Evolutionary conservation across 306 rosid species (phyloP).

Genomic region (Cicer chorassanicum): DNA sequence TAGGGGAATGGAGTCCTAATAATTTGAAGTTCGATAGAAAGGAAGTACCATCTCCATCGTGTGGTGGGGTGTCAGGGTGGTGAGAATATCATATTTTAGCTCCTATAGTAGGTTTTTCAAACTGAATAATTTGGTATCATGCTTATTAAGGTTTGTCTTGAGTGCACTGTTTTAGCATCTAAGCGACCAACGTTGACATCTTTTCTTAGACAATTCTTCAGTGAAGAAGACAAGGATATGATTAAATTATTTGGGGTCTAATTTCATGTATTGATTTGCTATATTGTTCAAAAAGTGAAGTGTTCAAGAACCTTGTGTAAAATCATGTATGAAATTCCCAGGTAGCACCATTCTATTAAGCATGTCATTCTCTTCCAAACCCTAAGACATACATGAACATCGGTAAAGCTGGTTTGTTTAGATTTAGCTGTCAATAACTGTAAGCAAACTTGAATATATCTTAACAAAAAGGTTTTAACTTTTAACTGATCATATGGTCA

Average conservation of each 20-base stretch:
- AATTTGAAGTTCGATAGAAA: too few species aligned
- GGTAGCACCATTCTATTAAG: not conserved
- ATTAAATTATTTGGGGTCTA: not conserved
- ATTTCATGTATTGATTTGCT: not conserved
- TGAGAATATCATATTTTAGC: too few species aligned
- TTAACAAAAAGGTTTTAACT: too few species aligned
- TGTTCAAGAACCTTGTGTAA: not conserved
- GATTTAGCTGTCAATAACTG: not conserved
- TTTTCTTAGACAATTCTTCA: not conserved
- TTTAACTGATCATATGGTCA: not conserved
- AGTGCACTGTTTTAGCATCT: not conserved
- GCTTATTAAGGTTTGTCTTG: too few species aligned
- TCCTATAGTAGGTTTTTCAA: too few species aligned
- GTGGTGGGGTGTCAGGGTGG: too few species aligned
- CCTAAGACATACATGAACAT: not conserved
- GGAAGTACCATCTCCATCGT: too few species aligned
- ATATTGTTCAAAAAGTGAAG: not conserved
- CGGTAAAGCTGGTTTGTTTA: not conserved
- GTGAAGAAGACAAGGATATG: not conserved
- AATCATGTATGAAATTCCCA: not conserved
- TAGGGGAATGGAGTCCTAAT: too few species aligned
- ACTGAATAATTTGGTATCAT: too few species aligned
- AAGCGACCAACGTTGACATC: not conserved
- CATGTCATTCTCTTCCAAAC: not conserved
- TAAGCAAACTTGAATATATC: not conserved